Evolutionary conservation across 2,329 filamentous ascomycete genomes (phyloP).

Genomic region (Xylaria arbuscula): DNA sequence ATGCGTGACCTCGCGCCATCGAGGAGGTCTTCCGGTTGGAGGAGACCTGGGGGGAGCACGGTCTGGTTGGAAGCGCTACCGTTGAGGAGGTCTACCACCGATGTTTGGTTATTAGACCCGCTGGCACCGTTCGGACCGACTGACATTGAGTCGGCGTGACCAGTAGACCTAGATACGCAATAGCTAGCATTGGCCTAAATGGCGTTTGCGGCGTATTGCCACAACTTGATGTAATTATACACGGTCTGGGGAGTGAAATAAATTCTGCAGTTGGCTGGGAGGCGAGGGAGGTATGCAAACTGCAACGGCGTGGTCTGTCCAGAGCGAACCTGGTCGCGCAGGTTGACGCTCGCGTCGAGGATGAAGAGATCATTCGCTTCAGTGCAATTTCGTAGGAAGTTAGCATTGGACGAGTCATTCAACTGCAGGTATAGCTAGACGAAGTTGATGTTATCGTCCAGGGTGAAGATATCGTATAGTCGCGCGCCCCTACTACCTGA

Average conservation of each 20-base stretch:
- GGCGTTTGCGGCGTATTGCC: conserved; percentile 7
- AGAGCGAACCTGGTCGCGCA: conserved; percentile 44
- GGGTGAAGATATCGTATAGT: neutral
- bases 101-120: too few species aligned
- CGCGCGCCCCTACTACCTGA: conserved; percentile 57
- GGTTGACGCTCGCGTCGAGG: conserved; percentile 39
- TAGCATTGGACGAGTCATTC: conserved; percentile 14
- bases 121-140: too few species aligned
- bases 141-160: conserved; percentile 3
- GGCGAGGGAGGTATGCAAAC: conserved; percentile 59
- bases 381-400: conserved; percentile 32
- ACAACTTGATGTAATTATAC: conserved; percentile 12
- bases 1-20: too few species aligned
- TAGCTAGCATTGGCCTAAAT: conserved; percentile 5
- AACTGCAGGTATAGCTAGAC: conserved; percentile 1
- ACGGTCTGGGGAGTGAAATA: conserved; percentile 21
- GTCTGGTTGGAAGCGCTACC: too few species aligned
- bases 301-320: conserved; percentile 58
- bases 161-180: conserved; percentile 12
- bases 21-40: too few species aligned
- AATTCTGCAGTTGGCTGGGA: conserved; percentile 23
- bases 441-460: conserved; percentile 35
- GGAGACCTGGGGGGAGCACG: too few species aligned
- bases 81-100: too few species aligned
- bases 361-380: conserved; percentile 34